These are phyloP conservation scores for Aspergillus floridensis DNA, from an alignment of 2,329 filamentous ascomycete genomes.

Conservation along the genomic window DNA sequence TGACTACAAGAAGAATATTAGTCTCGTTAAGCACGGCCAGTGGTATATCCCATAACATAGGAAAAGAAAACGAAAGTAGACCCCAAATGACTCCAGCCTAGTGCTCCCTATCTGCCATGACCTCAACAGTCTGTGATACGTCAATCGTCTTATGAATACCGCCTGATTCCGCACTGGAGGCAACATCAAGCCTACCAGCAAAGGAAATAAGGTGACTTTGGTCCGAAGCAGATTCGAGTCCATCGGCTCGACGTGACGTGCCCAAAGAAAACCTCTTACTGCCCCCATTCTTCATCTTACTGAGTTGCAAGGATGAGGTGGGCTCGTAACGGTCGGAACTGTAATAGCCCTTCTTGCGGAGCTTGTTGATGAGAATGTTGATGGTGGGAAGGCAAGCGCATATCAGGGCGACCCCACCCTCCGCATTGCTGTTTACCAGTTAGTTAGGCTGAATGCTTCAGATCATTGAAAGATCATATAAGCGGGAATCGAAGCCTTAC, in stretches of 20 bases:
- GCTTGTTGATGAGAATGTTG: constrained; percentile 29
- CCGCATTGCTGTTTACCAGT: constrained; percentile 30
- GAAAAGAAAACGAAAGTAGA: neutral
- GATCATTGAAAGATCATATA: too few species aligned
- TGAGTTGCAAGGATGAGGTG: constrained; percentile 27
- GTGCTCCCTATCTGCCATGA: constrained; percentile 7
- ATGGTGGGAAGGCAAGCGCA: constrained; percentile 38
- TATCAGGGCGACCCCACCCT: constrained; percentile 38
- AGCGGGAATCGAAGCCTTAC: constrained; percentile 24
- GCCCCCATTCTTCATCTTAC: constrained; percentile 20
- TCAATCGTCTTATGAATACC: constrained; percentile 25
- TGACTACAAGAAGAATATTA: neutral
- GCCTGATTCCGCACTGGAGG: constrained; percentile 1
- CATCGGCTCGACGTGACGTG: constrained; percentile 16
- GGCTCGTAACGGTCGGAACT: constrained; percentile 29
- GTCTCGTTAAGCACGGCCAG: neutral
- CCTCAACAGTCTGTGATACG: constrained; percentile 24
- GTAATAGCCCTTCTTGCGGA: constrained; percentile 23
- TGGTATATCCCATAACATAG: neutral
- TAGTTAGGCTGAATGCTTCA: neutral
- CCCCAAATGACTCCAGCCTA: neutral
- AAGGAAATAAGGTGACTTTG: constrained; percentile 34
- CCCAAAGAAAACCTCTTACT: constrained; percentile 19
- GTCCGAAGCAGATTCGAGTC: constrained; percentile 25
- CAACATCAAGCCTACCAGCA: constrained; percentile 23